Evolutionary conservation across 345 rosid genomes (phyloP), one percentile per base, ranked within the genome.

Genomic region (Lumnitzera racemosa): DNA sequence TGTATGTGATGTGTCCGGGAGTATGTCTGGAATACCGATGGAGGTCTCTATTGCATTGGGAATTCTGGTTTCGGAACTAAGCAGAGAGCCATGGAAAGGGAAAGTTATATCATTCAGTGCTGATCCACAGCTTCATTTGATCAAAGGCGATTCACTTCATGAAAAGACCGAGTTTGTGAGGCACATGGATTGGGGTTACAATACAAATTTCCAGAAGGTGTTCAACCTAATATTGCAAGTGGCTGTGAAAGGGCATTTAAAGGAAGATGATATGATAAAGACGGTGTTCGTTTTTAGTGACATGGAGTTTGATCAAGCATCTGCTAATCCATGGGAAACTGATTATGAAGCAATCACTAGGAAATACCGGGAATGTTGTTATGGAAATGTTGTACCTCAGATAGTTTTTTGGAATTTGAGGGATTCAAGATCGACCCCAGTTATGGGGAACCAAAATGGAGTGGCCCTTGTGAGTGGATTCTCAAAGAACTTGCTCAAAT

Each of bases 391-490:
- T 3, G 73, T 83, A 12, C 91, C 88, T 16, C 72, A 84, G 60
- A 76, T 72, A 0, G 84, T 84, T 74, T 87, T 84, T 46, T 87
- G 91, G 95, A 84, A 84, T 61, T 50, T 83, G 72, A 78, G 89
- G 62, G 54, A 76, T 12, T 84, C 86, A 0, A 69, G 13, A 13
- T 67, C 85, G 0, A 82, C 83, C 0, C 85, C 87, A 0, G 90
- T 80, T 64, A 11, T 20, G 0, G 81, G 52, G 13, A 53, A 13
- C 0, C 67, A 82, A 62, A 69, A 73, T 14, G 76, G 90, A 17
- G 80, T 74, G 51, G 92, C 88, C 0, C 70, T 83, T 59, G 88
- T 86, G 24, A 77, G 84, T 66, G 90, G 90, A 13, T 80, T 75
- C 59, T 88, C 87, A 0, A 83, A 89, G 81, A 89, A 89, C 71